Percentiles rank a stretch among this genome's conserved stretches.
phyloP scores from a whole-genome alignment of 75 land plant genomes.

The Ceratopteris richardii region DNA sequence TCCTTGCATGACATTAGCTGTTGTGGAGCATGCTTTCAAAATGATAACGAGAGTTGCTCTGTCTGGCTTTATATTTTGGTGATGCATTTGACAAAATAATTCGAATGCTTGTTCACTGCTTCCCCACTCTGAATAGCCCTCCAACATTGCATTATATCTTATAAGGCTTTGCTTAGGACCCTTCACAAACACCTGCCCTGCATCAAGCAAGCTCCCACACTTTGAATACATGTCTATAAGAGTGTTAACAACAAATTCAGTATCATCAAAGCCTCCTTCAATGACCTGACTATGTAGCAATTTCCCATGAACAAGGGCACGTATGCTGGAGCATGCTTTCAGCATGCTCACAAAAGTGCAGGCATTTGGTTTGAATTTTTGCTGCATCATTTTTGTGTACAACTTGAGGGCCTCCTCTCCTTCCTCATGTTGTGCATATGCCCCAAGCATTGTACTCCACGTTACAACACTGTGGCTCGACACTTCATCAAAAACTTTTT shows the following conservation, averaged over 20 bases:
- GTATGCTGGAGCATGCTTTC: conserved; percentile 8
- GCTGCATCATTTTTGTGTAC: not conserved
- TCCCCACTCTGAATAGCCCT: conserved; percentile 19
- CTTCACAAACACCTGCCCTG: conserved; percentile 10
- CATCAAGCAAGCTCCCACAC: conserved; percentile 22
- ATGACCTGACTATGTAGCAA: conserved; percentile 4
- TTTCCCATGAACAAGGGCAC: conserved; percentile 4
- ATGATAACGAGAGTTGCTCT: conserved; percentile 12
- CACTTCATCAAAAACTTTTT: conserved; percentile 11
- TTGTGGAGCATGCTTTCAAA: conserved; percentile 8
- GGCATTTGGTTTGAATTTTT: conserved; percentile 4
- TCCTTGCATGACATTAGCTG: not conserved
- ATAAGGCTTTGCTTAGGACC: conserved; percentile 1
- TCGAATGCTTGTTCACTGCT: conserved; percentile 1
- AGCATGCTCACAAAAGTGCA: conserved; percentile 10
- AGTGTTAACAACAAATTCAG: conserved; percentile 11
- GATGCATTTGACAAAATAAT: conserved; percentile 3
- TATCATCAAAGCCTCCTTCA: conserved; percentile 7
- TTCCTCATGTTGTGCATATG: conserved; percentile 60
- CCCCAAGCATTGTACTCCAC: conserved; percentile 79
- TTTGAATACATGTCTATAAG: conserved; percentile 15
- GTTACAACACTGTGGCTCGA: conserved; percentile 48
- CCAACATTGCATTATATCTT: conserved; percentile 21
- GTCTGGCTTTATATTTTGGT: conserved; percentile 8
- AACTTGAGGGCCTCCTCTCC: conserved; percentile 13